These are phyloP conservation scores for Chenopodium formosanum DNA, from an alignment of 148 eudicot species.

Conservation along the genomic window DNA sequence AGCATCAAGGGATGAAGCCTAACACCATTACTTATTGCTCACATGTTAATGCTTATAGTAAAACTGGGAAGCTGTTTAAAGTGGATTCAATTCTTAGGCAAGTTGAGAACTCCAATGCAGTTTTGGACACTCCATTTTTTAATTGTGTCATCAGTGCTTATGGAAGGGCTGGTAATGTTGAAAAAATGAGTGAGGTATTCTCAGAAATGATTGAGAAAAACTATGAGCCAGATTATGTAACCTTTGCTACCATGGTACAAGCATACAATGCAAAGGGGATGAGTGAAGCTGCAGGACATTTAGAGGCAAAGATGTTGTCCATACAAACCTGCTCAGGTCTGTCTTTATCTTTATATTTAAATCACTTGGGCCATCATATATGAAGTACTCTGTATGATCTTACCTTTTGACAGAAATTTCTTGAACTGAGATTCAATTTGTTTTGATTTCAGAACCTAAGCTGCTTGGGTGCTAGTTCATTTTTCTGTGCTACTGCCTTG, in stretches of 20 bases:
- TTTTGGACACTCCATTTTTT: slow-evolving; percentile 76
- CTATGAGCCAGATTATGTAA: slow-evolving; percentile 62
- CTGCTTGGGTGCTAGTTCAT: slow-evolving; percentile 22
- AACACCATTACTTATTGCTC: slow-evolving; percentile 74
- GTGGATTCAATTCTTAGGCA: slow-evolving; percentile 81
- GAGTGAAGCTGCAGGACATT: slow-evolving; percentile 56
- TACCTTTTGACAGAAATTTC: not conserved
- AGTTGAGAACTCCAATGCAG: slow-evolving; percentile 71
- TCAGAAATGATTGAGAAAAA: slow-evolving; percentile 55
- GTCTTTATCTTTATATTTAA: slow-evolving; percentile 1
- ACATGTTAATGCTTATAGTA: slow-evolving; percentile 69
- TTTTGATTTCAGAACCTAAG: slow-evolving; percentile 21
- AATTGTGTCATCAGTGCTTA: slow-evolving; percentile 71
- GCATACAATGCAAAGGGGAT: slow-evolving; percentile 69
- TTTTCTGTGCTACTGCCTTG: not conserved
- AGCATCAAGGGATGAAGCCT: slow-evolving; percentile 88
- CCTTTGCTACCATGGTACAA: slow-evolving; percentile 77
- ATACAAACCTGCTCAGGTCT: slow-evolving; percentile 38
- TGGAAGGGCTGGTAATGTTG: slow-evolving; percentile 68
- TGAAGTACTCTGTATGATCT: not conserved
- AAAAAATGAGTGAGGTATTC: slow-evolving; percentile 52
- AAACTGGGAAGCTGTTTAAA: slow-evolving; percentile 55
- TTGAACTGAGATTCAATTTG: not conserved
- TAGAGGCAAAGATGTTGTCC: slow-evolving; percentile 48
- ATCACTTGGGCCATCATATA: not conserved